A percentile compares a stretch with the other conserved stretches of the same genome.
These are phyloP conservation scores for Calamus simplicifolius DNA, from an alignment of 176 grass and related monocot genomes.

Conservation along the genomic window DNA sequence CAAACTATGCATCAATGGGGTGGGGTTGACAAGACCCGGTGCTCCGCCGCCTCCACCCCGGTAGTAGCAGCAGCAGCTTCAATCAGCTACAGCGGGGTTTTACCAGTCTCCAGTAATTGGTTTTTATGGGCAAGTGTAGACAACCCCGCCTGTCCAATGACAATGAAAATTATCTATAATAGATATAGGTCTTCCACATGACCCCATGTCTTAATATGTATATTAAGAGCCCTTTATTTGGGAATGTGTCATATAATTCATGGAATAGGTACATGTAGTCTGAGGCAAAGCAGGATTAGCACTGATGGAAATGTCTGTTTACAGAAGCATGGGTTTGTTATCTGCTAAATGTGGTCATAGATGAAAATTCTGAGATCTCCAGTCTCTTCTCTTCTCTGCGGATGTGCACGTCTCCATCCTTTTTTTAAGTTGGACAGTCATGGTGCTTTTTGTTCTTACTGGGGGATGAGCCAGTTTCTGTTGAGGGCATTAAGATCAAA, in stretches of 20 bases:
- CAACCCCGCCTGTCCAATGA: constrained; percentile 55
- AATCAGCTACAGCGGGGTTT: constrained; percentile 43
- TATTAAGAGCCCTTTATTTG: constrained; percentile 25
- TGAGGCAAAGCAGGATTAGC: constrained; percentile 21
- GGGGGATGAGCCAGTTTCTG: neutral
- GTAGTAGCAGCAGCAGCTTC: constrained; percentile 42
- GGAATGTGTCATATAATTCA: too few relatives aligned
- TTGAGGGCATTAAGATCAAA: neutral
- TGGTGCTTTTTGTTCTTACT: neutral
- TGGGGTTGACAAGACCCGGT: constrained; percentile 35
- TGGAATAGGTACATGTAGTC: neutral
- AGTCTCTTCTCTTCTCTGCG: too few relatives aligned
- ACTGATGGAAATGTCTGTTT: constrained; percentile 22
- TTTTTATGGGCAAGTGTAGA: constrained; percentile 63
- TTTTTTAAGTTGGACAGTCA: neutral
- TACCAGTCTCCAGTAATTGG: constrained; percentile 48
- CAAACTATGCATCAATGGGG: constrained; percentile 26
- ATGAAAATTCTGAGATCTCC: too few relatives aligned
- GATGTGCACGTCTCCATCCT: too few relatives aligned
- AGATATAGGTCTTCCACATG: constrained; percentile 14
- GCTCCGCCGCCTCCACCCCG: constrained; percentile 33
- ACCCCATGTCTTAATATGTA: constrained; percentile 48
- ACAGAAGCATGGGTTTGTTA: constrained; percentile 28
- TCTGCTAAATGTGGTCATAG: too few relatives aligned
- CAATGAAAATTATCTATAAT: constrained; percentile 33